Base-by-base conservation (phyloP, 2,329 filamentous ascomycete species). In the Berkeleyomyces basicola region DNA sequence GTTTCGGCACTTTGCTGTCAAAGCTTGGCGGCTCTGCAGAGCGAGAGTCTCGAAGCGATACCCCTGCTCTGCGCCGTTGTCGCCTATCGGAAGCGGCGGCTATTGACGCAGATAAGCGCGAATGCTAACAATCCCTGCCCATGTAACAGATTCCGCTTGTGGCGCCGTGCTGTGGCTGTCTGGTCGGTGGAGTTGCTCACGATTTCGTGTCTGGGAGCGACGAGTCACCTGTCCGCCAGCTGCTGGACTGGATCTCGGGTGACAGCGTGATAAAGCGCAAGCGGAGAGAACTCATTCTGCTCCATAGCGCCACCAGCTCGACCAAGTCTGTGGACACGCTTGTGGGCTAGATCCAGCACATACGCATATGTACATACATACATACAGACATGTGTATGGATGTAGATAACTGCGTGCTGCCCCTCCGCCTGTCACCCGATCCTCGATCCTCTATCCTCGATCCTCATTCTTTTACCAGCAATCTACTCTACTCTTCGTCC, bases 121-220 rank as follows among this genome's bases (percentile, higher is more conserved):
- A 16, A 49, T 43, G 46, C 62, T 64, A 64, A 55, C 49, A 58
- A 23, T 43, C 46, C 36, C 6, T 46, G 51, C 9, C 46, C n/a
- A 36, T 43, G 4, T n/a, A 49, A 23, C 39, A 64, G 63, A 49
- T 89, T 33, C 87, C 87, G 0, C 86, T 90, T 76, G 81, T 89
- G 3, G 79, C 84, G 2, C 86, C 86, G 0, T 88, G 88, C 69
- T 71, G 80, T 10, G 86, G 86, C 4, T 82, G 78, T 67, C 71
- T 77, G 0, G 81, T 85, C 66, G 85, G 85, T 3, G 85, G 82
- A 1, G 82, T 83, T 70, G 67, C 87, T 33, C 87, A 88, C 69
- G 84, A 88, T 70, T 69, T 81, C 1, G 81, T 87, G 70, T 75
- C 90, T 44, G 89, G 84, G 70, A 86, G 82, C 0, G 86, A 85